Evolutionary conservation across 352 stramenopile genomes (phyloP), one percentile per base, ranked within the genome.

Genomic region (Globisporangium orthogonon): DNA sequence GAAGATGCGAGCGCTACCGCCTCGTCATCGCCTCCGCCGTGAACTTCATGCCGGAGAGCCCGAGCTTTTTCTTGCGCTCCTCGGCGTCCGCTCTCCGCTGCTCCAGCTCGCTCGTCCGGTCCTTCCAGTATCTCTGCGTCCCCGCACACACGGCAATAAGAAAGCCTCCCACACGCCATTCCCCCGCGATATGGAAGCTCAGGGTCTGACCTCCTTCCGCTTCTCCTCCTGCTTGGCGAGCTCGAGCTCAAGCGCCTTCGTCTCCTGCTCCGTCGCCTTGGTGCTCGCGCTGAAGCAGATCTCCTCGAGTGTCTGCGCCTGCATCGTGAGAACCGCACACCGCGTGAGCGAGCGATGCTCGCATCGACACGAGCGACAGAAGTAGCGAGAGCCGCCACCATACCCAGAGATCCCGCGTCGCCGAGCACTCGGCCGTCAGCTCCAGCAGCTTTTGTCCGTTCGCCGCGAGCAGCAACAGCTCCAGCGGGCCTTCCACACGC

Each of bases 51-150:
- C 83, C 80, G 6, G 78, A 60, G 23, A 70, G 53, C 1, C 83
- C 83, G 58, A 91, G 75, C 55, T 86, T 88, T 52, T 78, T 87
- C 58, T 93, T 91, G 45, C 74, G 76, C 52, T 86, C 83, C 48
- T 88, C 83, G 14, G 83, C 83, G 15, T 91, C 77, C 14, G 70
- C 45, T 17, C 65, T 67, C 18, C 76, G 70, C 54, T 89, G 62
- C 56, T 91, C 82, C 10, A 91, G 45, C 39, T 89, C 78, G 15
- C 61, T 60, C 23, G 74, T 74, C 35, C 80, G 74, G 33, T 88
- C 73, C 58, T 81, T 86, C 80, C 80, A 93, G 50, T 93, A 90
- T 65, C 75, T 71, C 61, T 86, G 51, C 7, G 3, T 17, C 45
- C 6, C 9, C 15, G 33, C 10, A 37, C 6, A 9, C 33, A 37